Percentiles rank a stretch among this genome's conserved stretches.
Conservation (phyloP, 371 early-diverging fungal species). For the Dichotomocladium elegans region DNA sequence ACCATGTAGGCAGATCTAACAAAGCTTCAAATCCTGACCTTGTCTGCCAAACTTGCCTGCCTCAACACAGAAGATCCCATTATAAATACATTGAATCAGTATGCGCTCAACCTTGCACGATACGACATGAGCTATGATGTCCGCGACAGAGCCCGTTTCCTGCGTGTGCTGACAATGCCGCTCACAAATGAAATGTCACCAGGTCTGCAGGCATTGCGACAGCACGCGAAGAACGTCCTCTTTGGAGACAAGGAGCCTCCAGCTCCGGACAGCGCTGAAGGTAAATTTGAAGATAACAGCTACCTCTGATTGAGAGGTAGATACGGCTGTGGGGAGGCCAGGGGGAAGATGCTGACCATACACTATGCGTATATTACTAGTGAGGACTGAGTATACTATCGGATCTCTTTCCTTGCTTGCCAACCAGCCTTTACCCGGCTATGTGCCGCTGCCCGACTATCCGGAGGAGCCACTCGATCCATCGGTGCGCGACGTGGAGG, state of each 20-base stretch:
- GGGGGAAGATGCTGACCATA: background rate
- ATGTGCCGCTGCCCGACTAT: conserved; percentile 83
- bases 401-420: conserved; percentile 82
- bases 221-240: conserved; percentile 45
- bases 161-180: conserved; percentile 68
- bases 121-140: conserved; percentile 88
- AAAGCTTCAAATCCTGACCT: conserved; percentile 78
- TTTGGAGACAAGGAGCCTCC: conserved; percentile 52
- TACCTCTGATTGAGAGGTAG: no score
- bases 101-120: conserved; percentile 80
- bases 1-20: conserved; percentile 49
- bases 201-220: conserved; percentile 34
- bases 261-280: conserved; percentile 31
- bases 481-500: conserved; percentile 55
- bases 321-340: background rate
- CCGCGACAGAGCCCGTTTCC: conserved; percentile 85
- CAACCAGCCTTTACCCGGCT: conserved; percentile 68
- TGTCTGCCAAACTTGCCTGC: conserved; percentile 69
- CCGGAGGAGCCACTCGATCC: conserved; percentile 69
- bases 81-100: conserved; percentile 57
- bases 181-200: conserved; percentile 22
- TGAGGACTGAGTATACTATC: conserved; percentile 63
- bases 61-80: conserved; percentile 45
- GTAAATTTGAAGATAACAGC: no score
- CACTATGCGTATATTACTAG: conserved; percentile 18